Percentiles rank a stretch among this genome's conserved stretches.
These are phyloP conservation scores for Parietichytrium sp. DNA, from an alignment of 108 stramenopile species.

Conservation along the genomic window DNA sequence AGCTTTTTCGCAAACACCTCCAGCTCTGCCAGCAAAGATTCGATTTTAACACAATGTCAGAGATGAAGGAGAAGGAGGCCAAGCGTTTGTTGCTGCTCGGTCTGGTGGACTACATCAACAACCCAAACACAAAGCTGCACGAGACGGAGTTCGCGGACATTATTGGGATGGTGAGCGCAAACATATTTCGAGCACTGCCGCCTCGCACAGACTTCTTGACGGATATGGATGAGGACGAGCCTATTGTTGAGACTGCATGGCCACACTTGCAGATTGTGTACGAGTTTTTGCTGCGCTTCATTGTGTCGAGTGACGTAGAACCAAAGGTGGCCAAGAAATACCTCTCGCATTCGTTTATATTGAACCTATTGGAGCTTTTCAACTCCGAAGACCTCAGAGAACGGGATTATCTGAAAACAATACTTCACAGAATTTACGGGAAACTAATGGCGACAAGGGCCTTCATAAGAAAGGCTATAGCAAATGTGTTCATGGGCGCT, in stretches of 20 bases:
- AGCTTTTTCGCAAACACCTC: constrained; percentile 22
- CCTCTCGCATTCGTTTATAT: constrained; percentile 38
- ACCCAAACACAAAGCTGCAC: constrained; percentile 31
- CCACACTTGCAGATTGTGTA: constrained; percentile 55
- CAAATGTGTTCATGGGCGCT: constrained; percentile 45
- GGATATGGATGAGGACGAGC: constrained; percentile 57
- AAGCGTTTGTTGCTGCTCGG: constrained; percentile 12
- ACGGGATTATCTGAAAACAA: constrained; percentile 51
- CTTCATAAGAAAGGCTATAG: constrained; percentile 44
- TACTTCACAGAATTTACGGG: constrained; percentile 48
- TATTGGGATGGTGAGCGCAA: constrained; percentile 46
- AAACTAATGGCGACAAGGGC: constrained; percentile 46
- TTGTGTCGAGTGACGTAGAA: constrained; percentile 18
- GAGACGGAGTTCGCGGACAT: constrained; percentile 17
- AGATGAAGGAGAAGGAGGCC: constrained; percentile 15
- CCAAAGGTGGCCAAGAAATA: constrained; percentile 36
- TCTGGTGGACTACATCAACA: constrained; percentile 32
- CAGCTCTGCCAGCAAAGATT: constrained; percentile 30
- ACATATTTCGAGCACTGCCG: constrained; percentile 50
- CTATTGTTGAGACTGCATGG: constrained; percentile 48
- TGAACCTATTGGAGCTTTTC: constrained; percentile 42
- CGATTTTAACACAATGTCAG: not conserved
- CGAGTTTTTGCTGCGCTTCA: constrained; percentile 51
- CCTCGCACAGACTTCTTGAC: constrained; percentile 15
- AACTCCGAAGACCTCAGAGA: constrained; percentile 48